phyloP scores from a whole-genome alignment of 2,329 filamentous ascomycete species.

The Pseudogymnoascus sp. region DNA sequence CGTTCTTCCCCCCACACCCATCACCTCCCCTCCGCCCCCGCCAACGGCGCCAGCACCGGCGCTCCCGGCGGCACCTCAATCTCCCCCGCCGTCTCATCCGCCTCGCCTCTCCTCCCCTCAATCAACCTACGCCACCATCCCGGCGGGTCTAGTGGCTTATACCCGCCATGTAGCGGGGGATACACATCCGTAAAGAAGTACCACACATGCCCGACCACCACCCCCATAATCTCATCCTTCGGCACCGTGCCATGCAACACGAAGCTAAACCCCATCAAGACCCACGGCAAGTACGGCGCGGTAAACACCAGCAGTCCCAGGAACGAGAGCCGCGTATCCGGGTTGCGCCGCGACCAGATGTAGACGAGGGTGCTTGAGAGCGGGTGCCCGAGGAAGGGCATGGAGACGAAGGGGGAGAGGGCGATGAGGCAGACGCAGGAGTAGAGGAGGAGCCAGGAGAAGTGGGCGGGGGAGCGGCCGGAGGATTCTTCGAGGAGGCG shows the following conservation, averaged over 20 bases:
- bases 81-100: background rate
- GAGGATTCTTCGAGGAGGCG: conserved; percentile 91
- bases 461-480: conserved; percentile 84
- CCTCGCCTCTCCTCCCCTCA: background rate
- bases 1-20: background rate
- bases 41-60: background rate
- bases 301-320: conserved; percentile 84
- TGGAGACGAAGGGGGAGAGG: conserved; percentile 78
- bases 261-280: conserved; percentile 85
- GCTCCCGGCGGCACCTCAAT: background rate
- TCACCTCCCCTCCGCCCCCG: background rate
- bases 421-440: conserved; percentile 70
- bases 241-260: conserved; percentile 84
- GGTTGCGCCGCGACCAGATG: conserved; percentile 94
- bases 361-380: conserved; percentile 91
- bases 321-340: conserved; percentile 82
- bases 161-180: conserved; percentile 78
- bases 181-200: conserved; percentile 98
- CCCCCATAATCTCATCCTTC: conserved; percentile 93
- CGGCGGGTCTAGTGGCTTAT: conserved; percentile 81
- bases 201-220: conserved; percentile 91
- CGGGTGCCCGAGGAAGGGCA: conserved; percentile 90
- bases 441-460: conserved; percentile 89
- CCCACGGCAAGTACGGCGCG: conserved; percentile 92
- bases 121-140: conserved; percentile 63